phyloP scores from a whole-genome alignment of 768 basidiomycete genomes.

The Suillus spraguei region DNA sequence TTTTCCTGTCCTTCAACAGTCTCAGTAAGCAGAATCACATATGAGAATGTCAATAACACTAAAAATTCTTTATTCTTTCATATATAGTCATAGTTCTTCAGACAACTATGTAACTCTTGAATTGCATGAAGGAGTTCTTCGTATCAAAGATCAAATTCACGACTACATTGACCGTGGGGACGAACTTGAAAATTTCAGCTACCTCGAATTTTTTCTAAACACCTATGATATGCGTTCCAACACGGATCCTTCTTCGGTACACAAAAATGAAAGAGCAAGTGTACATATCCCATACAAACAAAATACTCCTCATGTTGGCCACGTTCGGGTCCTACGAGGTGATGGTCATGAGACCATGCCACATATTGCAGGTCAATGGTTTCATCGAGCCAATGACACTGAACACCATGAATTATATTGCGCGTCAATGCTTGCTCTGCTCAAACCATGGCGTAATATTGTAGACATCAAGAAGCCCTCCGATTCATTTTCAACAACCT shows the following conservation, averaged over 20 bases:
- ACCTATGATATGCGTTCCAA: neutral
- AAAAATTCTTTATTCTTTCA: too few relatives aligned
- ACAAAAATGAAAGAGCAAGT: neutral
- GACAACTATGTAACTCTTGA: neutral
- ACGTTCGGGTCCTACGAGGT: constrained; percentile 24
- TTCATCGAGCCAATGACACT: constrained; percentile 32
- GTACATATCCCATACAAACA: neutral
- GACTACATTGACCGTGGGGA: neutral
- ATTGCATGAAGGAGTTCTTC: neutral
- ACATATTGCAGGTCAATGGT: constrained; percentile 8
- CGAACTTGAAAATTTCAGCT: neutral
- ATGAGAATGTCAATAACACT: too few relatives aligned
- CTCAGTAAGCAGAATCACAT: too few relatives aligned
- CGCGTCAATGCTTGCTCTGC: constrained; percentile 35
- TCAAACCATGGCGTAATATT: constrained; percentile 37
- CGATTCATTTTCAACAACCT: too few relatives aligned
- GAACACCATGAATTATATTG: constrained; percentile 30
- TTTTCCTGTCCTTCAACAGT: neutral
- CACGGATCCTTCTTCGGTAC: too few relatives aligned
- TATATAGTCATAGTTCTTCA: too few relatives aligned
- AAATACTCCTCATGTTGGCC: constrained; percentile 7
- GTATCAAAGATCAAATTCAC: neutral
- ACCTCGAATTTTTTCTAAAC: constrained; percentile 10
- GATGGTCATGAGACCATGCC: constrained; percentile 37
- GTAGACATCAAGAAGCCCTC: neutral